Evolutionary conservation across 1,139 yeast species (phyloP), one percentile per base, ranked within the genome.

Genomic region (Magnusiomyces tetraspermus): DNA sequence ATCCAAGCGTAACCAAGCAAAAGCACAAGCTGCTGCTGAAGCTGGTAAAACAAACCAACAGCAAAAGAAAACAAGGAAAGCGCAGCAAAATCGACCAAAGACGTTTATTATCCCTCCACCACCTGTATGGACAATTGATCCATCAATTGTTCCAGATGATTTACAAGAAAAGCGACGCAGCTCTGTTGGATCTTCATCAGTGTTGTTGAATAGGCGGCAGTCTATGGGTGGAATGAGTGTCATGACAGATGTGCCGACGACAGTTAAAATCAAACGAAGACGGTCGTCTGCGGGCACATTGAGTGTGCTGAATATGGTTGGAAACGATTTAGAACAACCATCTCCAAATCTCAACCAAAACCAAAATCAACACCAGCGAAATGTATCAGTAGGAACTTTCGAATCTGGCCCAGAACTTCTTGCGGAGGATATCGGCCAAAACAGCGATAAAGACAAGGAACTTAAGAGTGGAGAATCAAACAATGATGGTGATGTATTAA

Each of bases 1-100:
- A 48, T 61, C 64, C 13, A 59, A 56, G 36, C 59, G 57, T 49
- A 59, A 58, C 42, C 46, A 43, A 17, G 3, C 28, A 15, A 43
- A 43, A 22, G 33, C n/a, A n/a, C 13, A 15, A 33, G 38, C n/a
- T n/a, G n/a, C n/a, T n/a, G n/a, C n/a, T n/a, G n/a, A n/a, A n/a
- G n/a, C n/a, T n/a, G n/a, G n/a, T n/a, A n/a, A n/a, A n/a, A n/a
- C n/a, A n/a, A n/a, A n/a, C n/a, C n/a, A n/a, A n/a, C n/a, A n/a
- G n/a, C 38, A 6, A 33, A 26, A 55, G 54, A 33, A 48, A 49
- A 5, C 51, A 51, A 2, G 49, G 46, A 41, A 11, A 10, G 49
- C 49, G 8, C 26, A 30, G 22, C 30, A 46, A 22, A 46, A 46
- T 21, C 37, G 49, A 22, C 49, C 49, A 10, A 46, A 46, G 23